Percentiles rank a stretch among this genome's conserved stretches.
phyloP scores from a whole-genome alignment of 2,329 filamentous ascomycete genomes.

The Zymoseptoria ardabiliae region DNA sequence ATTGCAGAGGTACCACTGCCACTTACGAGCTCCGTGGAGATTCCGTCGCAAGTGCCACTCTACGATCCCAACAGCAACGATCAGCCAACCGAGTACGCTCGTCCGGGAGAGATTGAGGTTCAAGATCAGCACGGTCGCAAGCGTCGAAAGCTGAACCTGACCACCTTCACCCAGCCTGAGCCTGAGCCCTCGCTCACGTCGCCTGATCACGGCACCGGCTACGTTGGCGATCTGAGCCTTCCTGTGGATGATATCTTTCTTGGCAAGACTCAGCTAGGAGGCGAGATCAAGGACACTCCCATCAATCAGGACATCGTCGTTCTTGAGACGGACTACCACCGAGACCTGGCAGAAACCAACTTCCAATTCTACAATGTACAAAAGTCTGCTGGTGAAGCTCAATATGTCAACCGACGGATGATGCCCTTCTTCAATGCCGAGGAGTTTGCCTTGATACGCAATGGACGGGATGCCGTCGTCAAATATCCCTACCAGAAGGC shows the following conservation, averaged over 20 bases:
- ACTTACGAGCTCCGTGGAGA: neutral
- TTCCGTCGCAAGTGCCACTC: neutral
- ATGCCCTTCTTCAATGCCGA: constrained; percentile 20
- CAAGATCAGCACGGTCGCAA: constrained; percentile 27
- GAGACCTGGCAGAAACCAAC: constrained; percentile 11
- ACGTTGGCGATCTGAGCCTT: constrained; percentile 16
- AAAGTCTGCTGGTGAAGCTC: constrained; percentile 15
- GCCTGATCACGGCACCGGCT: constrained; percentile 4
- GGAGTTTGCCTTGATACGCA: constrained; percentile 9
- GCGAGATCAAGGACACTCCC: constrained; percentile 13
- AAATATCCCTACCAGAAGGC: constrained; percentile 27
- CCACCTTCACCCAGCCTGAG: neutral
- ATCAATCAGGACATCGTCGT: constrained; percentile 8
- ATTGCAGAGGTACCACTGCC: constrained; percentile 4
- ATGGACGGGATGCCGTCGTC: constrained; percentile 20
- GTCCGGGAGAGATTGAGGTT: constrained; percentile 21
- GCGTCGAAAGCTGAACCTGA: constrained; percentile 28
- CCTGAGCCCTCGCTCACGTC: neutral
- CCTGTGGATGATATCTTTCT: constrained; percentile 32
- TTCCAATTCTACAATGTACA: constrained; percentile 18
- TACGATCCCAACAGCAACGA: constrained; percentile 10
- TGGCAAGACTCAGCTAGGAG: constrained; percentile 21
- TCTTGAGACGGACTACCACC: constrained; percentile 7
- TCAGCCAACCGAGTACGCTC: constrained; percentile 1
- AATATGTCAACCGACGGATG: constrained; percentile 25